A percentile compares a stretch with the other conserved stretches of the same genome.
Evolutionary conservation across 1,284 basidiomycete genomes (phyloP).

Genomic region (Heterobasidion annosum): DNA sequence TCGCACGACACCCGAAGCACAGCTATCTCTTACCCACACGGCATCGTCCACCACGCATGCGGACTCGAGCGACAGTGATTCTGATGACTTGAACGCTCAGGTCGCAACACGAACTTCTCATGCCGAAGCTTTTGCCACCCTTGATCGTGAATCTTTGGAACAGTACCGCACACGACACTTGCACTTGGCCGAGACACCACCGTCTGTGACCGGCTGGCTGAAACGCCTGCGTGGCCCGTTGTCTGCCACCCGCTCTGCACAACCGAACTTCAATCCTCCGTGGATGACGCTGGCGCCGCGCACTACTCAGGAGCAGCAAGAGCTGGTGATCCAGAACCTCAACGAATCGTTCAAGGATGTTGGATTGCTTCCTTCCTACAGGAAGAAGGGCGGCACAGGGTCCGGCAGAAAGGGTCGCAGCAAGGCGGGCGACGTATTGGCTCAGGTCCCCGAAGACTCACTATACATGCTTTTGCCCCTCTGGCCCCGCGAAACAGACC

Average conservation of each 20-base stretch:
- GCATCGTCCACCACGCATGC: background rate
- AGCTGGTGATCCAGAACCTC: slow-evolving; percentile 57
- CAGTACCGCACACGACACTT: slow-evolving; percentile 33
- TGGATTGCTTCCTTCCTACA: slow-evolving; percentile 56
- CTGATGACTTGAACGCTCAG: slow-evolving; percentile 27
- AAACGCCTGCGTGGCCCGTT: slow-evolving; percentile 4
- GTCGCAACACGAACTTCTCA: slow-evolving; percentile 49
- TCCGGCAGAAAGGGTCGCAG: slow-evolving; percentile 21
- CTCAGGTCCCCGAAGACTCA: slow-evolving; percentile 53
- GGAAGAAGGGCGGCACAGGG: slow-evolving; percentile 18
- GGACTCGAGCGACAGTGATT: slow-evolving; percentile 18
- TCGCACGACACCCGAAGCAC: background rate
- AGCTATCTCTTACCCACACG: slow-evolving; percentile 2
- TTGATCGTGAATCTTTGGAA: slow-evolving; percentile 36
- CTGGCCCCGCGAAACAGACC: slow-evolving; percentile 69
- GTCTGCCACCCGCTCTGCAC: background rate
- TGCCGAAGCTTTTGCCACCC: slow-evolving; percentile 62
- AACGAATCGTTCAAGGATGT: slow-evolving; percentile 73
- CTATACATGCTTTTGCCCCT: slow-evolving; percentile 77
- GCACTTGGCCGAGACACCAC: slow-evolving; percentile 14
- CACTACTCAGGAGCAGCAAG: slow-evolving; percentile 54
- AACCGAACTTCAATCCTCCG: slow-evolving; percentile 25
- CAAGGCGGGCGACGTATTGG: slow-evolving; percentile 39
- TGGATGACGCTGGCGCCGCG: slow-evolving; percentile 61
- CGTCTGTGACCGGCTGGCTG: slow-evolving; percentile 8